Evolutionary conservation across 805 yeast species (phyloP).

Genomic region (Candida chilensis): DNA sequence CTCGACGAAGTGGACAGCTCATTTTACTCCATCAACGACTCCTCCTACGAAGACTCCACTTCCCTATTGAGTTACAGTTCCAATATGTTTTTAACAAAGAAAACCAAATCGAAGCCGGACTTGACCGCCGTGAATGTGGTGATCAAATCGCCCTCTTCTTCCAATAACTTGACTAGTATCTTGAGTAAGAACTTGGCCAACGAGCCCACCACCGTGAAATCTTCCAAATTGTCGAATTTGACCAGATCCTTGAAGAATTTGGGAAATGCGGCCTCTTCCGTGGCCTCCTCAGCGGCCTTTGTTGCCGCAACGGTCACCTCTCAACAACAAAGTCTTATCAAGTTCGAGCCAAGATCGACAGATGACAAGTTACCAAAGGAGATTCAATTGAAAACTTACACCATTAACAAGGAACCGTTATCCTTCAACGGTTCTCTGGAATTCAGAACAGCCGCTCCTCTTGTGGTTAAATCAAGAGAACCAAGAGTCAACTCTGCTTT

Average conservation of each 20-base stretch:
- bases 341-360: conserved; percentile 6
- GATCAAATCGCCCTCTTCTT: background rate
- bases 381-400: background rate
- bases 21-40: background rate
- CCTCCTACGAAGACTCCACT: background rate
- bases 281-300: too few relatives aligned
- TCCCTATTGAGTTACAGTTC: background rate
- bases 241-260: conserved; percentile 6
- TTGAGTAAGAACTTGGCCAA: background rate
- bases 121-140: background rate
- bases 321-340: conserved; percentile 1
- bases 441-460: too few relatives aligned
- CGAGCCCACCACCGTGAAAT: background rate
- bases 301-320: background rate
- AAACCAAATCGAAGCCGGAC: background rate
- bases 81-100: background rate
- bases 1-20: background rate
- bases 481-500: conserved; percentile 41
- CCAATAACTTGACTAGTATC: background rate
- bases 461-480: too few relatives aligned
- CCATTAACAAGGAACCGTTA: background rate
- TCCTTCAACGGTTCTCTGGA: too few relatives aligned
- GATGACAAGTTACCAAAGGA: conserved; percentile 7
- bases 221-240: conserved; percentile 7
- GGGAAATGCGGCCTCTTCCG: conserved; percentile 3